A percentile compares a stretch with the other conserved stretches of the same genome.
Conservation (phyloP, 2,329 filamentous ascomycete species). For the Pestalotiopsis sp. region DNA sequence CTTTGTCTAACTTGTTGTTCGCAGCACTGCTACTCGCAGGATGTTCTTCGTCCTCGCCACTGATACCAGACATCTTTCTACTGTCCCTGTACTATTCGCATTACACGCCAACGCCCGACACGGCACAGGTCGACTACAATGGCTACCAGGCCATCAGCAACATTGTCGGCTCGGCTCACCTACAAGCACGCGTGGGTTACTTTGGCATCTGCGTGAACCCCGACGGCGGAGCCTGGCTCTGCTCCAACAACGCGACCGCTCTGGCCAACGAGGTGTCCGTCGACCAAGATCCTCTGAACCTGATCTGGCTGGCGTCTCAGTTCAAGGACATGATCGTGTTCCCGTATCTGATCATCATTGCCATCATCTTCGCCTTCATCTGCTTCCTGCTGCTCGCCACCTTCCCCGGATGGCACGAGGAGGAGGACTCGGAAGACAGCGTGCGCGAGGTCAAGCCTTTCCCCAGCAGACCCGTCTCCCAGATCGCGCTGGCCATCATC, state of each 20-base stretch:
- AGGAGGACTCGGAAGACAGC: slow-evolving; percentile 75
- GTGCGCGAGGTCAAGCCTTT: slow-evolving; percentile 93
- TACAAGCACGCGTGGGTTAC: slow-evolving; percentile 93
- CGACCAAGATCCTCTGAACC: slow-evolving; percentile 92
- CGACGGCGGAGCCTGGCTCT: slow-evolving; percentile 87
- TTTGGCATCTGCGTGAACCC: slow-evolving; percentile 97
- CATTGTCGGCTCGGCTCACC: slow-evolving; percentile 79
- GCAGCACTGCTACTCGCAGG: slow-evolving; percentile 88
- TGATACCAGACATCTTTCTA: slow-evolving; percentile 95
- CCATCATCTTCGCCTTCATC: slow-evolving; percentile 94
- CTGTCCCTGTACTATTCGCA: slow-evolving; percentile 95
- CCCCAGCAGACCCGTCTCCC: slow-evolving; percentile 86
- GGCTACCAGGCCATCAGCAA: slow-evolving; percentile 83
- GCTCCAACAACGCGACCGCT: slow-evolving; percentile 94
- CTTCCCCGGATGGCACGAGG: slow-evolving; percentile 97
- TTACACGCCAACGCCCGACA: slow-evolving; percentile 79
- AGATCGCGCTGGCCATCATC: slow-evolving; percentile 90
- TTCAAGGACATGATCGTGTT: slow-evolving; percentile 99
- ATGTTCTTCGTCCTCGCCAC: slow-evolving; percentile 92
- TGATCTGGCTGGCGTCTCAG: slow-evolving; percentile 94
- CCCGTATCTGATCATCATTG: slow-evolving; percentile 95
- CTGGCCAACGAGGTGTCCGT: slow-evolving; percentile 85
- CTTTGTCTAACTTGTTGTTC: neutral
- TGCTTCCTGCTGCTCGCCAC: slow-evolving; percentile 93
- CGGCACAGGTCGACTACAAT: slow-evolving; percentile 87